These are phyloP conservation scores for Apiotrichum domesticum DNA, from an alignment of 1,284 basidiomycete genomes.

Conservation along the genomic window DNA sequence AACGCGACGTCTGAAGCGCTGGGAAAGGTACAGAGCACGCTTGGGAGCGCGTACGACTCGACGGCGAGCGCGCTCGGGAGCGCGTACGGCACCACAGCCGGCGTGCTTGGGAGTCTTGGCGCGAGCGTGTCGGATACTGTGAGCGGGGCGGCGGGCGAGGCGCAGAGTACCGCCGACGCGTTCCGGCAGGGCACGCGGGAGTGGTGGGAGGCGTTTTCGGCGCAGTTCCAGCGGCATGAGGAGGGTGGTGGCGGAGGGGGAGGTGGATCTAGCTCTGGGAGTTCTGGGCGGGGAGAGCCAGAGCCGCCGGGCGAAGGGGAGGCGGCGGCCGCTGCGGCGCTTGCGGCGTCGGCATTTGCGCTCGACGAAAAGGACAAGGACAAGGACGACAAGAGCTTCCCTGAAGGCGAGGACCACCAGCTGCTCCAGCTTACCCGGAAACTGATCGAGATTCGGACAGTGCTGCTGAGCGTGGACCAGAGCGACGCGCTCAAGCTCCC, in stretches of 20 bases:
- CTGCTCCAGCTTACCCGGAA: conserved; percentile 90
- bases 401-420: conserved; percentile 31
- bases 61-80: conserved; percentile 29
- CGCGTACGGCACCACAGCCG: conserved; percentile 22
- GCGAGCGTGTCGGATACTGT: conserved; percentile 10
- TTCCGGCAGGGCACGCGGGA: conserved; percentile 31
- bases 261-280: conserved; percentile 4
- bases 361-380: conserved; percentile 5
- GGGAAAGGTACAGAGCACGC: conserved; percentile 29
- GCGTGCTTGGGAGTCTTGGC: conserved; percentile 18
- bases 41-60: conserved; percentile 35
- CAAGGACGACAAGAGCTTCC: conserved; percentile 1
- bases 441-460: conserved; percentile 90
- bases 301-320: conserved; percentile 22
- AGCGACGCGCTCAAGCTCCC: conserved; percentile 88
- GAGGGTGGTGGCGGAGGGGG: background rate
- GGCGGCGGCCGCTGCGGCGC: conserved; percentile 13
- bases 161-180: conserved; percentile 26
- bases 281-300: no score
- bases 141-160: conserved; percentile 17
- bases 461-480: conserved; percentile 91
- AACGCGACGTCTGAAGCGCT: conserved; percentile 39
- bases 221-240: conserved; percentile 18
- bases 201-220: conserved; percentile 39
- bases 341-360: conserved; percentile 9